Percentiles rank a stretch among this genome's conserved stretches.
phyloP scores from a whole-genome alignment of 495 filamentous ascomycete genomes.

The Xanthoparmelia taractica region DNA sequence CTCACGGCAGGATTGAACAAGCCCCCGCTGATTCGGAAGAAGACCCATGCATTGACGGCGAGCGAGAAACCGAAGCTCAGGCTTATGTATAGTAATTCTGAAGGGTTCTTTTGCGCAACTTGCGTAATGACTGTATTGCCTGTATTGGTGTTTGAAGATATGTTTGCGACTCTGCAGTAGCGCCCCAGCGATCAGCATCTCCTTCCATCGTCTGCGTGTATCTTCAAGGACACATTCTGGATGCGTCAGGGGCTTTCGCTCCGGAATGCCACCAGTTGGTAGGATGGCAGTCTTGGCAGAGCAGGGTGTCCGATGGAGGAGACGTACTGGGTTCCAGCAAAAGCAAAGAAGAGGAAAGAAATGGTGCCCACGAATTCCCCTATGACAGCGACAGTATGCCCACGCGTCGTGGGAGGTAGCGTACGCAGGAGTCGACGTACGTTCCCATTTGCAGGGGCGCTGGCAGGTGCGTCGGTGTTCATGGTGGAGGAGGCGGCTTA shows the following conservation, averaged over 20 bases:
- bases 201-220: background rate
- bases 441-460: background rate
- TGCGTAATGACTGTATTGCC: slow-evolving; percentile 16
- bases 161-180: slow-evolving; percentile 18
- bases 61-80: slow-evolving; percentile 56
- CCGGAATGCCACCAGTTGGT: background rate
- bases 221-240: background rate
- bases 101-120: slow-evolving; percentile 23
- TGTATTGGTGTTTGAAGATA: slow-evolving; percentile 21
- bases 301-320: slow-evolving; percentile 31
- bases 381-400: slow-evolving; percentile 44
- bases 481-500: background rate
- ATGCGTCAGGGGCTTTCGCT: background rate
- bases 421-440: slow-evolving; percentile 11
- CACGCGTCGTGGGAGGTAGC: slow-evolving; percentile 17
- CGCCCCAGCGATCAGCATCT: background rate
- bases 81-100: slow-evolving; percentile 44
- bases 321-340: slow-evolving; percentile 59
- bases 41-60: slow-evolving; percentile 59
- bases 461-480: slow-evolving; percentile 19
- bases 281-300: background rate
- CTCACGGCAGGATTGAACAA: slow-evolving; percentile 54
- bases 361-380: slow-evolving; percentile 78
- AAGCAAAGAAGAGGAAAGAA: slow-evolving; percentile 75
- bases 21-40: slow-evolving; percentile 58